Percentiles rank a stretch among this genome's conserved stretches.
Evolutionary conservation across 257 asterid genomes (phyloP).

Genomic region (Solanum tacnaense): DNA sequence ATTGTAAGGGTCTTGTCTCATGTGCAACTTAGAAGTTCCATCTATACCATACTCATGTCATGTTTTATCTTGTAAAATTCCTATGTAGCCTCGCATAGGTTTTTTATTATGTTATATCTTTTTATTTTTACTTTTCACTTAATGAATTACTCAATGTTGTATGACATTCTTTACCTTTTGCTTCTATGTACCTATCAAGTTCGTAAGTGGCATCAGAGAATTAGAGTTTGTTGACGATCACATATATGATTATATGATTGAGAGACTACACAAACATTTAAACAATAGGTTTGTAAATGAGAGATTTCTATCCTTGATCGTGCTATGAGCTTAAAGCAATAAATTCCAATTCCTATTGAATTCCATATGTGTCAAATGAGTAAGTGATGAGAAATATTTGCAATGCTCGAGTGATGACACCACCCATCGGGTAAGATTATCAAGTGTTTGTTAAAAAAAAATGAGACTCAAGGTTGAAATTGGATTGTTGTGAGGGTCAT

Average conservation of each 20-base stretch:
- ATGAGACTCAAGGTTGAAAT: neutral
- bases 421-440: neutral
- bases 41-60: neutral
- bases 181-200: neutral
- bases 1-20: too few species aligned
- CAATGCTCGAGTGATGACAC: neutral
- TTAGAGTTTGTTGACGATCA: neutral
- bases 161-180: neutral
- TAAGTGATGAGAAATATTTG: neutral
- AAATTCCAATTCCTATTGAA: too few species aligned
- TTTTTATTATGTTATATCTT: neutral
- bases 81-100: neutral
- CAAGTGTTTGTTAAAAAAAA: neutral
- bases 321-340: neutral
- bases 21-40: neutral
- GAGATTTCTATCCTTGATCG: too few species aligned
- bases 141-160: neutral
- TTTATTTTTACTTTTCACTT: neutral
- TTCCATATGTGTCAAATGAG: too few species aligned
- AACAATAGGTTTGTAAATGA: too few species aligned
- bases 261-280: neutral
- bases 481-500: neutral
- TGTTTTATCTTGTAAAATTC: neutral
- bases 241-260: neutral
- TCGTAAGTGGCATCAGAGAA: too few species aligned